Conservation (phyloP, 2,329 filamentous ascomycete genomes). For the Podosphaera xanthii region DNA sequence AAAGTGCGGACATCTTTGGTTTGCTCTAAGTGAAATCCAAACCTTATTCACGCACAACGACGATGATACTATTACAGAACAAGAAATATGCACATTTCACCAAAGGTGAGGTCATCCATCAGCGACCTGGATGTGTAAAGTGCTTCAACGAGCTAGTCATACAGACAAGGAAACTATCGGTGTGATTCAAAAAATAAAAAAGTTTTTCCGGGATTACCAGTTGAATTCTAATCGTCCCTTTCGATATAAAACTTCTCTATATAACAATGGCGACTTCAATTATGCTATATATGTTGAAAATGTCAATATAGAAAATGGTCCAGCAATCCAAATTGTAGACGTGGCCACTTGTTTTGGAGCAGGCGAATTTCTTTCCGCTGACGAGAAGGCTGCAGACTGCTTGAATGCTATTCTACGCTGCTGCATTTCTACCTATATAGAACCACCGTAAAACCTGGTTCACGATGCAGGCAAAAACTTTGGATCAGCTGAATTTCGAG, state of each 20-base stretch:
- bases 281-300: neutral
- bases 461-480: conserved; percentile 4
- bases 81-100: neutral
- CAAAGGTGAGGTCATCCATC: neutral
- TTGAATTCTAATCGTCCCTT: neutral
- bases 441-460: conserved; percentile 1
- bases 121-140: neutral
- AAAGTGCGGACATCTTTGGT: neutral
- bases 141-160: neutral
- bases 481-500: conserved; percentile 1
- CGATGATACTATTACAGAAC: neutral
- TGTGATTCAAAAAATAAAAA: neutral
- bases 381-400: neutral
- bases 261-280: neutral
- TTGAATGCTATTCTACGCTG: conserved; percentile 2
- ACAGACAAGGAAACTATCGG: neutral
- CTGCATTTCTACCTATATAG: neutral
- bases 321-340: neutral
- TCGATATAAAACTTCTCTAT: neutral
- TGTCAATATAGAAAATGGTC: neutral
- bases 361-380: neutral
- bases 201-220: neutral
- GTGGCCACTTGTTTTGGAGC: neutral
- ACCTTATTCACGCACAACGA: neutral
- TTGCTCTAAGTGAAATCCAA: neutral